A percentile compares a stretch with the other conserved stretches of the same genome.
phyloP scores from a whole-genome alignment of 2,329 filamentous ascomycete genomes.

The Colletotrichum liriopes region DNA sequence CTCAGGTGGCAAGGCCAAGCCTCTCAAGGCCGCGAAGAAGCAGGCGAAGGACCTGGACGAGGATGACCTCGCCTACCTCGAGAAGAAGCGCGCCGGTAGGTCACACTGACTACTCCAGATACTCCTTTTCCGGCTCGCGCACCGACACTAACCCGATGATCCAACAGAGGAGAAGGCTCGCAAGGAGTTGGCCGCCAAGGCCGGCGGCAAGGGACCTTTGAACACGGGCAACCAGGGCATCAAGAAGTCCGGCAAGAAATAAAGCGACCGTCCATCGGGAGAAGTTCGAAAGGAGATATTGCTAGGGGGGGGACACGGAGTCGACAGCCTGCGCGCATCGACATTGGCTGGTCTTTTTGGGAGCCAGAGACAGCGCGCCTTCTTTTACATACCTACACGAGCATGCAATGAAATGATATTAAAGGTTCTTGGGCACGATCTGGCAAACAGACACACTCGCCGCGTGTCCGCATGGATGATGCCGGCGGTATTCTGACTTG shows the following conservation, averaged over 20 bases:
- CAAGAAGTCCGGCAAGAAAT: slow-evolving; percentile 99
- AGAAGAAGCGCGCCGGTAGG: slow-evolving; percentile 89
- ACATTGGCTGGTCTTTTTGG: not conserved
- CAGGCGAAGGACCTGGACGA: slow-evolving; percentile 86
- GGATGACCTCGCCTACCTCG: slow-evolving; percentile 85
- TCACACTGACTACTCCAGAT: not conserved
- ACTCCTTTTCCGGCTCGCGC: not conserved
- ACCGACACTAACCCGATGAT: slow-evolving; percentile 15
- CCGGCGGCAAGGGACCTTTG: slow-evolving; percentile 89
- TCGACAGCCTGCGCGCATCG: slow-evolving; percentile 2
- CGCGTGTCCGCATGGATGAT: slow-evolving; percentile 28
- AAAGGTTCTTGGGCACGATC: not conserved
- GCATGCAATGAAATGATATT: slow-evolving; percentile 42
- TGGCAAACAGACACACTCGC: not conserved
- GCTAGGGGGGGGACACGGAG: not conserved
- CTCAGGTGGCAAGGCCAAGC: slow-evolving; percentile 85
- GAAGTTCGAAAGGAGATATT: not conserved
- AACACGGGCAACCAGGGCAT: slow-evolving; percentile 90
- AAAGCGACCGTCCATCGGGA: slow-evolving; percentile 46
- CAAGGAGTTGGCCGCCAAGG: slow-evolving; percentile 87
- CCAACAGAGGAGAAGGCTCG: slow-evolving; percentile 83
- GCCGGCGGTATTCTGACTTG: slow-evolving; percentile 12
- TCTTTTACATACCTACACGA: slow-evolving; percentile 39
- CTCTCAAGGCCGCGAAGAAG: slow-evolving; percentile 92
- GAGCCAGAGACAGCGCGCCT: slow-evolving; percentile 22